phyloP scores from a whole-genome alignment of 192 early-diverging fungal genomes.

The Backusella circina region DNA sequence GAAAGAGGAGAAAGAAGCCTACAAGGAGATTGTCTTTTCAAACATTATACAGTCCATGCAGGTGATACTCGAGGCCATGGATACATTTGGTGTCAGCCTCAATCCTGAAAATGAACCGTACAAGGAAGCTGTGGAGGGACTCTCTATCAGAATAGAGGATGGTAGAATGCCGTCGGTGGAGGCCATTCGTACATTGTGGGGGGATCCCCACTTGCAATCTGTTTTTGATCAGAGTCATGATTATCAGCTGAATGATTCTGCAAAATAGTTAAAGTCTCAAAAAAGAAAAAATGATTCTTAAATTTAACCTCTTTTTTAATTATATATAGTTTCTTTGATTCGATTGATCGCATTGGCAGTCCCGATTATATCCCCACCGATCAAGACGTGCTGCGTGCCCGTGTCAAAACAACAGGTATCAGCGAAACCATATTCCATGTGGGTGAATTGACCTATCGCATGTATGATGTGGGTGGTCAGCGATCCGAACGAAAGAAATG shows the following conservation, averaged over 20 bases:
- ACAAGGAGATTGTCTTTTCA: constrained; percentile 38
- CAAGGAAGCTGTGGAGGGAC: constrained; percentile 65
- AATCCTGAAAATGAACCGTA: constrained; percentile 66
- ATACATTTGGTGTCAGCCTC: constrained; percentile 69
- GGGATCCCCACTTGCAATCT: constrained; percentile 74
- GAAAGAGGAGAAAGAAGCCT: constrained; percentile 30
- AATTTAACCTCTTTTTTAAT: constrained; percentile 4
- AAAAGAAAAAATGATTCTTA: constrained; percentile 14
- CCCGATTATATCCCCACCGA: constrained; percentile 83
- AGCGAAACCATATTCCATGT: constrained; percentile 90
- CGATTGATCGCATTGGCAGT: constrained; percentile 81
- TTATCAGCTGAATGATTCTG: constrained; percentile 95
- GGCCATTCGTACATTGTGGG: constrained; percentile 82
- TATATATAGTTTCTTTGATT: constrained; percentile 80
- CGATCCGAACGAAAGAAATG: constrained; percentile 97
- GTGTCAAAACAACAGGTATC: constrained; percentile 96
- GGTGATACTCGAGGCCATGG: constrained; percentile 41
- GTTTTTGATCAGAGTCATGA: constrained; percentile 78
- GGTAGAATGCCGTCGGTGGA: constrained; percentile 72
- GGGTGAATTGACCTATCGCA: constrained; percentile 87
- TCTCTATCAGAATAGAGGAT: constrained; percentile 80
- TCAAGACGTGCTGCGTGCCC: constrained; percentile 92
- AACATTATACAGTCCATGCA: constrained; percentile 46
- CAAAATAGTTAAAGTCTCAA: constrained; percentile 66
- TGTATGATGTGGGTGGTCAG: constrained; percentile 97